A percentile compares a stretch with the other conserved stretches of the same genome.
These are phyloP conservation scores for Saccharomyces hybrid DNA, from an alignment of 1,139 yeast genomes.

Conservation along the genomic window DNA sequence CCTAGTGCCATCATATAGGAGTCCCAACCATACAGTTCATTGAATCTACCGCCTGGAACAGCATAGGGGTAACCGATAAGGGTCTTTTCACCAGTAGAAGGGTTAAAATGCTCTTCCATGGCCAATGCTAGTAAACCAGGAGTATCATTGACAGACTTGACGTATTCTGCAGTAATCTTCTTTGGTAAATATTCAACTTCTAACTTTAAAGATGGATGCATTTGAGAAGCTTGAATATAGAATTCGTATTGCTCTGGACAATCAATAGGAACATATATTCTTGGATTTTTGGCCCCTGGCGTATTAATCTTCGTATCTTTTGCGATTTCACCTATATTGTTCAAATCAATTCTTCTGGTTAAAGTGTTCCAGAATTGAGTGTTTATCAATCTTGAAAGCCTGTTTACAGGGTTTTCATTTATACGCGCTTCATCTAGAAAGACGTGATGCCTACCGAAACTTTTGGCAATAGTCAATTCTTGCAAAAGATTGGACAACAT, in stretches of 20 bases:
- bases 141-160: conserved; percentile 64
- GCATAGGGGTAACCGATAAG: conserved; percentile 75
- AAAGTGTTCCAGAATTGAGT: conserved; percentile 76
- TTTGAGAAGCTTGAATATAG: conserved; percentile 46
- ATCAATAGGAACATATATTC: conserved; percentile 70
- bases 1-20: conserved; percentile 91
- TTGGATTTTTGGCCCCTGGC: conserved; percentile 45
- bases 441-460: conserved; percentile 69
- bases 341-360: conserved; percentile 62
- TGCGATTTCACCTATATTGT: conserved; percentile 61
- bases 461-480: conserved; percentile 80
- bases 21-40: conserved; percentile 97
- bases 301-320: conserved; percentile 68
- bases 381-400: conserved; percentile 66
- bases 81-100: conserved; percentile 39
- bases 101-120: conserved; percentile 43
- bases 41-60: conserved; percentile 96
- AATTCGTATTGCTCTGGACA: conserved; percentile 69
- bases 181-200: conserved; percentile 68
- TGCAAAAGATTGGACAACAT: conserved; percentile 83
- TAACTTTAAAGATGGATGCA: conserved; percentile 50
- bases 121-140: conserved; percentile 89
- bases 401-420: conserved; percentile 78
- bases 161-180: conserved; percentile 57
- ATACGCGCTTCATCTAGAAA: conserved; percentile 75